Conservation (phyloP, 2,329 filamentous ascomycete genomes). For the Pseudogymnoascus sp. region DNA sequence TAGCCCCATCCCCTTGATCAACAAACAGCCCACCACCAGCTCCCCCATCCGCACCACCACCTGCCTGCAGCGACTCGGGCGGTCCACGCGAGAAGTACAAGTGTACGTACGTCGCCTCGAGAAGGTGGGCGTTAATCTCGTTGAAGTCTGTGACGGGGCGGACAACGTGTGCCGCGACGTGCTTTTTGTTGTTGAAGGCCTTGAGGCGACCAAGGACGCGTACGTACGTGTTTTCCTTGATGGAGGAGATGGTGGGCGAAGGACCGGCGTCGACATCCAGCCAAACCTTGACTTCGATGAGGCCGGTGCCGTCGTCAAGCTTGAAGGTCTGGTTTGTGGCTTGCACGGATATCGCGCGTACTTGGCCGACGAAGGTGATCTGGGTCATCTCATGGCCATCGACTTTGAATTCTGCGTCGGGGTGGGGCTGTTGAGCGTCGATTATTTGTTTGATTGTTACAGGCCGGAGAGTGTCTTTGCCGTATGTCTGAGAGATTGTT, state of each 20-base stretch:
- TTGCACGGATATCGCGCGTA: constrained; percentile 79
- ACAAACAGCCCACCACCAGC: constrained; percentile 32
- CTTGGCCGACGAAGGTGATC: constrained; percentile 82
- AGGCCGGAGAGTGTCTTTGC: constrained; percentile 81
- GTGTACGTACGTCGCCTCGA: constrained; percentile 86
- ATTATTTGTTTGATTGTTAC: constrained; percentile 94
- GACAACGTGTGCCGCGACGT: constrained; percentile 74
- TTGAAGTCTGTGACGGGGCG: constrained; percentile 78
- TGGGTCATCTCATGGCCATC: constrained; percentile 67
- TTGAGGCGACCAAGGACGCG: constrained; percentile 82
- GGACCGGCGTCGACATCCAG: constrained; percentile 43
- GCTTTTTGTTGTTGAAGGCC: constrained; percentile 74
- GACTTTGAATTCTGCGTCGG: constrained; percentile 72
- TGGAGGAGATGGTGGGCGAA: constrained; percentile 41
- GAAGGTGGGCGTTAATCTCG: constrained; percentile 85
- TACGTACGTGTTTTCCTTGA: constrained; percentile 70
- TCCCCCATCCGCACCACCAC: constrained; percentile 29
- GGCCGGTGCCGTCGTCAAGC: constrained; percentile 89
- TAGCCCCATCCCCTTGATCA: constrained; percentile 29
- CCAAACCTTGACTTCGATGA: constrained; percentile 88
- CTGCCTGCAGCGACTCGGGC: constrained; percentile 30
- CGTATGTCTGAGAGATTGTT: constrained; percentile 38
- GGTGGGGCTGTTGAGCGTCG: constrained; percentile 71
- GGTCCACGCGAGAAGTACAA: constrained; percentile 72
- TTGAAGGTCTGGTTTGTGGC: constrained; percentile 88